A percentile compares a stretch with the other conserved stretches of the same genome.
These are phyloP conservation scores for Xylariaceae sp. DNA, from an alignment of 2,329 filamentous ascomycete genomes.

Conservation along the genomic window DNA sequence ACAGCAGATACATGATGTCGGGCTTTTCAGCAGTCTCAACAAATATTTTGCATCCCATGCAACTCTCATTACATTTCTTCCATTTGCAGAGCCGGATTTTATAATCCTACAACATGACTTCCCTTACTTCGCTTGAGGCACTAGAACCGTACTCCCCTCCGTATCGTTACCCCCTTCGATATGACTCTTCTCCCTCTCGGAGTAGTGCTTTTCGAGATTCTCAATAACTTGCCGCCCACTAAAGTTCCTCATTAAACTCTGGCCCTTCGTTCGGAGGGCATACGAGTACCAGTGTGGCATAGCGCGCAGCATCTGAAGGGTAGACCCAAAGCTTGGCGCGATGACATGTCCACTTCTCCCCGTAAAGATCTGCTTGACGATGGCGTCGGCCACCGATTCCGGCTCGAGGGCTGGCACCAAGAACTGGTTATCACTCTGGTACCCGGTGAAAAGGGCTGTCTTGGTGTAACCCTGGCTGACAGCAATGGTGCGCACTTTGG, in stretches of 20 bases:
- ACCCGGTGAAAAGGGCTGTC: slow-evolving; percentile 56
- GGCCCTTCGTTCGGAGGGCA: slow-evolving; percentile 39
- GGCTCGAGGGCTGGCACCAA: slow-evolving; percentile 51
- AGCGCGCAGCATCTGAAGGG: slow-evolving; percentile 41
- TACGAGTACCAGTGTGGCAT: slow-evolving; percentile 63
- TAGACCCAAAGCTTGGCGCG: slow-evolving; percentile 41
- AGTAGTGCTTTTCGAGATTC: slow-evolving; percentile 38
- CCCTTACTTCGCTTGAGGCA: slow-evolving; percentile 5
- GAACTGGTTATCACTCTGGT: slow-evolving; percentile 46
- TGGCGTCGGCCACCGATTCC: slow-evolving; percentile 60
- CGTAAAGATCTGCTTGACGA: slow-evolving; percentile 55
- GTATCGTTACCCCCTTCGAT: slow-evolving; percentile 3
- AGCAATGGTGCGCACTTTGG: slow-evolving; percentile 56
- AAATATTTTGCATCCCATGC: too few relatives aligned
- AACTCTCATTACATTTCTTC: too few relatives aligned
- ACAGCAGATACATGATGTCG: too few relatives aligned
- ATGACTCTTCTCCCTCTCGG: slow-evolving; percentile 11
- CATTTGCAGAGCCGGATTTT: too few relatives aligned
- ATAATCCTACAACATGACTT: too few relatives aligned
- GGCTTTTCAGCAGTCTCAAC: too few relatives aligned
- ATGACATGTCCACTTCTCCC: slow-evolving; percentile 55
- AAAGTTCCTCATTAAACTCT: slow-evolving; percentile 40
- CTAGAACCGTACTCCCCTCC: slow-evolving; percentile 14
- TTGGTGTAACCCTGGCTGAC: slow-evolving; percentile 61
- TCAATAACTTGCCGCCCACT: slow-evolving; percentile 43